phyloP scores from a whole-genome alignment of 2,329 filamentous ascomycete genomes.

The Fusarium concolor region DNA sequence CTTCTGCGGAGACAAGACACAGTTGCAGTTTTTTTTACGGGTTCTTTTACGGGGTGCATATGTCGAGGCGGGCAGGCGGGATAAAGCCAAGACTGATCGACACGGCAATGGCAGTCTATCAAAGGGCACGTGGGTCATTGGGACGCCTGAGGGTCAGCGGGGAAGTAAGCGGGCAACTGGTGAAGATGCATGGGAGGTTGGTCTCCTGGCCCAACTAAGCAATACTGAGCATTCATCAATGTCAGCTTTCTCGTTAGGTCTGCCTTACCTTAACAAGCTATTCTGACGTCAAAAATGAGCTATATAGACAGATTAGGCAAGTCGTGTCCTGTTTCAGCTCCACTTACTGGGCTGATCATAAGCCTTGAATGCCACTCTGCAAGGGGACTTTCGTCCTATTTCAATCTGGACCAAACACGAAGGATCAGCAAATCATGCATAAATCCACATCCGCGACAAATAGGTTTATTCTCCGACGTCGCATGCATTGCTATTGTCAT shows the following conservation, averaged over 20 bases:
- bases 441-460: background rate
- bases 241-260: background rate
- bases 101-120: background rate
- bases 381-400: background rate
- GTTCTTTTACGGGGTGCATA: background rate
- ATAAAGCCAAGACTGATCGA: constrained; percentile 25
- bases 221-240: no score
- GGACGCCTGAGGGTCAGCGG: no score
- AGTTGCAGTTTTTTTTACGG: no score
- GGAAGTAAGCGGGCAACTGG: no score
- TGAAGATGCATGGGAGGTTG: no score
- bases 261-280: background rate
- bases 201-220: no score
- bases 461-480: background rate
- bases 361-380: background rate
- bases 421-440: constrained; percentile 1
- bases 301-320: background rate
- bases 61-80: background rate
- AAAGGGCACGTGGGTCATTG: constrained; percentile 20
- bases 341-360: constrained; percentile 12
- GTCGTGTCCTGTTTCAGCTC: constrained; percentile 16
- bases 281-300: constrained; percentile 11
- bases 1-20: background rate
- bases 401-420: background rate
- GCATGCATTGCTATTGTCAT: background rate